Conservation (phyloP, 371 early-diverging fungal species). For the Rhizopus sp. region DNA sequence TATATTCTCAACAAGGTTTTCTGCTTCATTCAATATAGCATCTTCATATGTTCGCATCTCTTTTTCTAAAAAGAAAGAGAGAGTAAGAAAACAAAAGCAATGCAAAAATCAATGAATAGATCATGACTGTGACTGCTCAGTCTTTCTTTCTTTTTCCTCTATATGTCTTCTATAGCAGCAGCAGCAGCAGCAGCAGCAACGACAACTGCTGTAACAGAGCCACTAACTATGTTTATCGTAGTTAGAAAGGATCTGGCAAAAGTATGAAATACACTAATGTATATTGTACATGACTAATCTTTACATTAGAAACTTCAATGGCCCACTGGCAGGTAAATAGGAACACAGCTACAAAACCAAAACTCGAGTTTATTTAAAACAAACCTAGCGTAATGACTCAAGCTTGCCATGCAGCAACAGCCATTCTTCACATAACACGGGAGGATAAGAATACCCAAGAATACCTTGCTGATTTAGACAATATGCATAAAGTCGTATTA, state of each 20-base stretch:
- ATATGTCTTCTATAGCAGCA: not conserved
- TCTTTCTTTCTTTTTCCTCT: too few relatives aligned
- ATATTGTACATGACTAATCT: not conserved
- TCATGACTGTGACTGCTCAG: not conserved
- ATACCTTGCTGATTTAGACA: constrained; percentile 42
- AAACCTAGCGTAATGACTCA: constrained; percentile 75
- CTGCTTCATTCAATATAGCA: constrained; percentile 39
- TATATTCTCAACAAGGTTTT: constrained; percentile 35
- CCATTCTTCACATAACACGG: constrained; percentile 63
- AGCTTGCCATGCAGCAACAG: constrained; percentile 85
- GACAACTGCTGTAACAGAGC: constrained; percentile 41
- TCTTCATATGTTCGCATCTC: constrained; percentile 43
- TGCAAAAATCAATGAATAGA: not conserved
- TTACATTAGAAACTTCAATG: constrained; percentile 58
- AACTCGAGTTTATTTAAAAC: not conserved
- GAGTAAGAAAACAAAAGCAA: constrained; percentile 2
- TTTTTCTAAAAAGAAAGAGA: not conserved
- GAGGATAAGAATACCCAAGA: constrained; percentile 59
- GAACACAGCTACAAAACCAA: not conserved
- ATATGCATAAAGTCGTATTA: constrained; percentile 82
- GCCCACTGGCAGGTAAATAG: constrained; percentile 76
- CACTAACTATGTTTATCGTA: constrained; percentile 81
- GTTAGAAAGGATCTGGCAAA: constrained; percentile 84
- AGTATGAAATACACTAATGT: constrained; percentile 36
- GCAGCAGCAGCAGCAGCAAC: constrained; percentile 21